Evolutionary conservation across 2,329 filamentous ascomycete species (phyloP).

Genomic region (Colletotrichum sp.): DNA sequence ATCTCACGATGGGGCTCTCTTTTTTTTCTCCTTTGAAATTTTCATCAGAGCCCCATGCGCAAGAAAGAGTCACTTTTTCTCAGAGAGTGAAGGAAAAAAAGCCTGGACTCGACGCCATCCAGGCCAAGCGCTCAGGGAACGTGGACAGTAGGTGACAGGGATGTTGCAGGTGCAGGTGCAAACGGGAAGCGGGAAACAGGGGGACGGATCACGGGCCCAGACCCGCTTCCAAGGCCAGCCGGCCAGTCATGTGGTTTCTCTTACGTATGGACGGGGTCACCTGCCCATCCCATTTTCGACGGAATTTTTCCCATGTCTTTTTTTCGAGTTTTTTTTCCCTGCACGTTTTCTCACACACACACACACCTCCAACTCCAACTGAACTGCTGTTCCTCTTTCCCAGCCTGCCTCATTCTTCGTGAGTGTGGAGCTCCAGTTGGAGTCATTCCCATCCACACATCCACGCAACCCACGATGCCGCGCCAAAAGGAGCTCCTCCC

Average conservation of each 20-base stretch:
- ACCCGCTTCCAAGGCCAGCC: conserved; percentile 11
- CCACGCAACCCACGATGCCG: neutral
- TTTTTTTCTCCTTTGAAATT: neutral
- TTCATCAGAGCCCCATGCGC: neutral
- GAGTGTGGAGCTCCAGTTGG: neutral
- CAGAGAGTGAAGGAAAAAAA: neutral
- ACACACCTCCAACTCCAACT: neutral
- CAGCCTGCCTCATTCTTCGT: neutral
- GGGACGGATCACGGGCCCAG: neutral
- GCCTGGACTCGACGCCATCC: neutral
- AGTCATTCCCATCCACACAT: neutral
- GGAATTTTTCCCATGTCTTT: neutral
- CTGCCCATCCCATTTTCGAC: neutral
- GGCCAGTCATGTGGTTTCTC: conserved; percentile 11
- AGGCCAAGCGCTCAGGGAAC: neutral
- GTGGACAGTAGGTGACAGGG: neutral
- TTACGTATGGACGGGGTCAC: conserved; percentile 10
- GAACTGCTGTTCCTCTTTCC: neutral
- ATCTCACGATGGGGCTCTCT: neutral
- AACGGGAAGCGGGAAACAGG: conserved; percentile 9
- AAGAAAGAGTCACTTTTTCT: neutral
- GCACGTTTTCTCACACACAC: neutral
- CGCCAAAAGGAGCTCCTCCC: neutral
- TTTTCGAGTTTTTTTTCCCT: neutral
- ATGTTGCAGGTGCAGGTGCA: neutral